Conservation (phyloP, 257 asterid genomes). For the Solanum etuberosum region DNA sequence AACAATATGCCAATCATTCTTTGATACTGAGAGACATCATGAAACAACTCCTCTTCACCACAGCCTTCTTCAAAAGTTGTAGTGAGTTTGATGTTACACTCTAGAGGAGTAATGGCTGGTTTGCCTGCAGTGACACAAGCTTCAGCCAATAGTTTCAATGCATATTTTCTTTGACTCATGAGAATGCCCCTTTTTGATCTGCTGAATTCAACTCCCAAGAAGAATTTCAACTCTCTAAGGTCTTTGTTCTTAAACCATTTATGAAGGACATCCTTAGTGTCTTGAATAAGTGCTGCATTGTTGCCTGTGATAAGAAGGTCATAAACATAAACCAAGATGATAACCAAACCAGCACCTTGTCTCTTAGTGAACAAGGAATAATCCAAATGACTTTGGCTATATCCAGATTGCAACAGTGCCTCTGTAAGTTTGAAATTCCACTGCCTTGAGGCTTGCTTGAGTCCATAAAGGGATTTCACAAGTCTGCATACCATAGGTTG, state of each 20-base stretch:
- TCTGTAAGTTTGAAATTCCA: no score
- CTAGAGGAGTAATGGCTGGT: background rate
- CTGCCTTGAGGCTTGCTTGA: background rate
- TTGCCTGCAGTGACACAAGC: background rate
- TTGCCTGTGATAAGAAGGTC: background rate
- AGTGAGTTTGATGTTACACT: background rate
- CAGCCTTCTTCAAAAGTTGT: background rate
- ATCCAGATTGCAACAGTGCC: no score
- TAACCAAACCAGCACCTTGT: no score
- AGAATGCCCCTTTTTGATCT: background rate
- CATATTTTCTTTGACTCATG: background rate
- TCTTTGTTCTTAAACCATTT: no score
- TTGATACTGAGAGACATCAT: background rate
- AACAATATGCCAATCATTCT: background rate
- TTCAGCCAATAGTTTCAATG: background rate
- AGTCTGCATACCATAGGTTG: no score
- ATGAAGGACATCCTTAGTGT: background rate
- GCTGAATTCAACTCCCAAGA: no score
- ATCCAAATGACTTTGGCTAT: background rate
- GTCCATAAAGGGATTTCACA: background rate
- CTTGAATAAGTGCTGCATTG: background rate
- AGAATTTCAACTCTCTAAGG: no score
- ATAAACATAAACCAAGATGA: background rate
- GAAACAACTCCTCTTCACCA: background rate
- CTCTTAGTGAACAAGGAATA: background rate